These are phyloP conservation scores for Hygrophoropsis aurantiaca DNA, from an alignment of 768 basidiomycete genomes.

Conservation along the genomic window DNA sequence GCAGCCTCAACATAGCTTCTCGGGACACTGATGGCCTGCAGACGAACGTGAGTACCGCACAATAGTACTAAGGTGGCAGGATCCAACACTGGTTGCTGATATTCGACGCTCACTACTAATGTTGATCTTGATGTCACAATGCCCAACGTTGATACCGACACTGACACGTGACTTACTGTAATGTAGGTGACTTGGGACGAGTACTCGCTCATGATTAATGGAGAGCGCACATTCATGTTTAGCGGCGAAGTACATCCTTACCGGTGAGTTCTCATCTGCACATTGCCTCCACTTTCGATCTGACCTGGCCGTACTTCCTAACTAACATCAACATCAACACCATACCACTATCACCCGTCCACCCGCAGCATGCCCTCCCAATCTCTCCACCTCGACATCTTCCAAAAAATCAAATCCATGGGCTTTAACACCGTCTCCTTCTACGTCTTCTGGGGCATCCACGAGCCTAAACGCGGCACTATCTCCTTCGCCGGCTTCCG, in stretches of 20 bases:
- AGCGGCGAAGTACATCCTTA: conserved; percentile 66
- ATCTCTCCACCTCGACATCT: conserved; percentile 53
- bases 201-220: conserved; percentile 56
- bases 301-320: too few relatives aligned
- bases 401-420: conserved; percentile 62
- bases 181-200: conserved; percentile 56
- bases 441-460: conserved; percentile 56
- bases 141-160: too few relatives aligned
- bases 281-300: too few relatives aligned
- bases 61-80: neutral
- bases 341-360: neutral
- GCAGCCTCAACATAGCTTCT: neutral
- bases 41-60: neutral
- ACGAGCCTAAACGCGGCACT: conserved; percentile 42
- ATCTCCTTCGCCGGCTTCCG: conserved; percentile 53
- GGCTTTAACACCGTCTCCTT: conserved; percentile 63
- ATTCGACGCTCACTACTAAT: neutral
- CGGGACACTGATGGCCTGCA: neutral
- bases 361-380: conserved; percentile 35
- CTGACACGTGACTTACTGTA: too few relatives aligned
- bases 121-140: too few relatives aligned
- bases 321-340: neutral
- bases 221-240: conserved; percentile 56
- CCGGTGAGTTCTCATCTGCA: conserved; percentile 36
- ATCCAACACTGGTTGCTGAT: neutral